Evolutionary conservation across 352 stramenopile species (phyloP).

Genomic region (Globisporangium solare): DNA sequence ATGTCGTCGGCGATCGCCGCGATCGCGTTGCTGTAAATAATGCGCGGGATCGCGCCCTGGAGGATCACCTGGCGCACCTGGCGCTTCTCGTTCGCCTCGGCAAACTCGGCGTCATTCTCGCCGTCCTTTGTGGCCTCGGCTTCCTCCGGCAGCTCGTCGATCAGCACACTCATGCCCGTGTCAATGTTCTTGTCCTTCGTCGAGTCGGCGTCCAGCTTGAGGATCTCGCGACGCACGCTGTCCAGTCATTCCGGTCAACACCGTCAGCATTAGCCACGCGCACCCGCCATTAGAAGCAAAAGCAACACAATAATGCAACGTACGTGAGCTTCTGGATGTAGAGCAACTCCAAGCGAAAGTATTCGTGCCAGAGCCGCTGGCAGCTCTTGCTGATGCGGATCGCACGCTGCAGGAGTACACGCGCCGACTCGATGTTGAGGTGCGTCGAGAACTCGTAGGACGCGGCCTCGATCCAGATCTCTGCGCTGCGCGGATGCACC

Average conservation of each 20-base stretch:
- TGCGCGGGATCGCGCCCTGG: constrained; percentile 78
- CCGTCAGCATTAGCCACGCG: no score
- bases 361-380: constrained; percentile 87
- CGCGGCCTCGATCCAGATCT: constrained; percentile 89
- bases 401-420: constrained; percentile 90
- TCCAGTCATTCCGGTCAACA: not conserved
- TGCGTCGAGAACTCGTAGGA: constrained; percentile 88
- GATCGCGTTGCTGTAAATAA: constrained; percentile 77
- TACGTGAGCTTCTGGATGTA: constrained; percentile 87
- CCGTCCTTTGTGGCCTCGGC: constrained; percentile 24
- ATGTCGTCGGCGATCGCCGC: constrained; percentile 52
- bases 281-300: no score
- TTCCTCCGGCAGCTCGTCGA: constrained; percentile 59
- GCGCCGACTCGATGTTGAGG: constrained; percentile 82
- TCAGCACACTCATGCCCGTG: constrained; percentile 36
- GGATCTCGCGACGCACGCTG: constrained; percentile 67
- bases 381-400: constrained; percentile 85
- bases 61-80: constrained; percentile 65
- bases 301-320: constrained; percentile 3
- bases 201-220: constrained; percentile 47
- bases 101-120: constrained; percentile 21
- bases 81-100: constrained; percentile 40
- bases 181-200: constrained; percentile 17
- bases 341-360: constrained; percentile 87
- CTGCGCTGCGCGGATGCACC: constrained; percentile 76